Evolutionary conservation across 75 land plant genomes (phyloP).

Genomic region (Chamaecyparis obtusa): DNA sequence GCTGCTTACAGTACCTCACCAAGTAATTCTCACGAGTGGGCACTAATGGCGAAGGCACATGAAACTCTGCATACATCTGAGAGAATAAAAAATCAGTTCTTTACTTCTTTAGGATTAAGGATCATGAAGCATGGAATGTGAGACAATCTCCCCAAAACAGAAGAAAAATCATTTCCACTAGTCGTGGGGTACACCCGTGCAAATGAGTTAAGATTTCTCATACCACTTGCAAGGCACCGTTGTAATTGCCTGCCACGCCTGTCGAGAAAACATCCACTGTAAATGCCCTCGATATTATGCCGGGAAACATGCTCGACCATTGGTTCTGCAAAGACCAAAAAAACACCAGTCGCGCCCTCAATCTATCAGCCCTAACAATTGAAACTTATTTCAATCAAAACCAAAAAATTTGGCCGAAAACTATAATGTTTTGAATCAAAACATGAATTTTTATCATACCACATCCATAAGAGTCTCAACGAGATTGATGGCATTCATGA

Average conservation of each 20-base stretch:
- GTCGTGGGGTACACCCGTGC: too few species aligned
- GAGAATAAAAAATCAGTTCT: neutral
- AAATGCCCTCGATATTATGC: conserved; percentile 66
- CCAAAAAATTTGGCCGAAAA: too few species aligned
- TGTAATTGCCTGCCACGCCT: conserved; percentile 75
- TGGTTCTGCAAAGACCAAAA: conserved; percentile 37
- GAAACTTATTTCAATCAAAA: too few species aligned
- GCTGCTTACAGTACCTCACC: conserved; percentile 77
- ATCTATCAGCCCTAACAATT: too few species aligned
- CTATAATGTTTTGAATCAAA: neutral
- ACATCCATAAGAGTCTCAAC: conserved; percentile 87
- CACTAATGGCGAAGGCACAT: conserved; percentile 78
- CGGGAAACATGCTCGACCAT: conserved; percentile 72
- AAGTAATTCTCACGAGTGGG: conserved; percentile 76
- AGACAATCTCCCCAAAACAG: too few species aligned
- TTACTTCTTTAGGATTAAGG: neutral
- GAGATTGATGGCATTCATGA: conserved; percentile 64
- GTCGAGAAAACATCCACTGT: conserved; percentile 71
- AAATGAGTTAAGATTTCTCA: neutral
- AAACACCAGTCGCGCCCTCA: neutral
- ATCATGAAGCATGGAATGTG: too few species aligned
- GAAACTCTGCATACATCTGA: conserved; percentile 88
- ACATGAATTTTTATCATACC: conserved; percentile 24
- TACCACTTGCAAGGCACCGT: conserved; percentile 94
- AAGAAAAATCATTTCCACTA: too few species aligned